These are phyloP conservation scores for Pleurotus platypus DNA, from an alignment of 768 basidiomycete genomes.

Conservation along the genomic window DNA sequence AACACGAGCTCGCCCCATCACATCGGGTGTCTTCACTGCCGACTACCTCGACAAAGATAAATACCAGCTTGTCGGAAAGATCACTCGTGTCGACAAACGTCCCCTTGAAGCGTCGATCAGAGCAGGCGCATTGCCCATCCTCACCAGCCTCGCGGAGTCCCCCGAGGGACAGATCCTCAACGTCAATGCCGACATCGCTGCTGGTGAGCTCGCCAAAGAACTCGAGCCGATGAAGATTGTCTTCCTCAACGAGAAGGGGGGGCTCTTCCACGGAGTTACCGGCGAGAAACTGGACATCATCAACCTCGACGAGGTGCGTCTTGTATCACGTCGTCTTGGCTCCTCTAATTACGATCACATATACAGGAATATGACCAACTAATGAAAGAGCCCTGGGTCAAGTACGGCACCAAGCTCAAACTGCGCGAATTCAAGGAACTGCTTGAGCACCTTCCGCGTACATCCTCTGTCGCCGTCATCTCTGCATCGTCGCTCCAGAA, in stretches of 20 bases:
- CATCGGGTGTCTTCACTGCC: constrained; percentile 95
- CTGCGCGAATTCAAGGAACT: constrained; percentile 99
- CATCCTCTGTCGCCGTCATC: constrained; percentile 98
- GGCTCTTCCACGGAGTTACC: constrained; percentile 95
- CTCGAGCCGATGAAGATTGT: constrained; percentile 98
- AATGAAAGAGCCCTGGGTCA: constrained; percentile 99
- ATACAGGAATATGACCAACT: constrained; percentile 88
- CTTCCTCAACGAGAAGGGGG: constrained; percentile 97
- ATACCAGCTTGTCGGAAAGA: constrained; percentile 94
- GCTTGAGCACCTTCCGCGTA: constrained; percentile 94
- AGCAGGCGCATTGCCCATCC: constrained; percentile 92
- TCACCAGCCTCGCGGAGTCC: constrained; percentile 92
- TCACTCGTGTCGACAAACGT: constrained; percentile 91
- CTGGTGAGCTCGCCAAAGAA: constrained; percentile 96
- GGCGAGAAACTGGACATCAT: constrained; percentile 95
- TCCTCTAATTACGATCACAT: not conserved
- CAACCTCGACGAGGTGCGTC: constrained; percentile 88
- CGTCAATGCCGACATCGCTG: constrained; percentile 98
- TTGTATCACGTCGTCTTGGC: not conserved
- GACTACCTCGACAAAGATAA: constrained; percentile 94
- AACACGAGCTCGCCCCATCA: constrained; percentile 96
- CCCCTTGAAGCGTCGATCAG: constrained; percentile 96
- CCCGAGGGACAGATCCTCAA: constrained; percentile 97
- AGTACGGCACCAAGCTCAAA: constrained; percentile 98
- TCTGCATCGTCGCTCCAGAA: constrained; percentile 89